phyloP scores from a whole-genome alignment of 129 eudicot species.

The Centrapalus pauciflorus region DNA sequence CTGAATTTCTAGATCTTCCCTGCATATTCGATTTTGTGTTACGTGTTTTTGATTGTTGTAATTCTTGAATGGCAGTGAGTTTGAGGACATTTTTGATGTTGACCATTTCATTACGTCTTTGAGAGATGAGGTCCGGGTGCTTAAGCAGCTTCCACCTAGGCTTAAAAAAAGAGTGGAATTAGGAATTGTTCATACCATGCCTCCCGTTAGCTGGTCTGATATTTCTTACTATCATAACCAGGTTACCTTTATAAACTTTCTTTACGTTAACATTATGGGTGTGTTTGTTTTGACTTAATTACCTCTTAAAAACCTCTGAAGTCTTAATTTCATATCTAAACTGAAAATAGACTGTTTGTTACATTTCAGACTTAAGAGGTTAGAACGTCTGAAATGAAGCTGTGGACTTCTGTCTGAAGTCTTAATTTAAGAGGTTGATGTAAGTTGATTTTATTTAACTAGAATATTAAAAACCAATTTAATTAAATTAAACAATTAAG shows the following conservation, averaged over 20 bases:
- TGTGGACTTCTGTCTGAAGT: no score
- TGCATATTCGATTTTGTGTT: neutral
- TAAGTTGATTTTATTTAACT: no score
- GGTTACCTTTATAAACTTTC: slow-evolving; percentile 32
- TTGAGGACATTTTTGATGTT: slow-evolving; percentile 94
- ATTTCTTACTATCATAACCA: slow-evolving; percentile 88
- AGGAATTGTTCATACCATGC: slow-evolving; percentile 70
- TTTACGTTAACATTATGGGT: neutral
- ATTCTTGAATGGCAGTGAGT: slow-evolving; percentile 55
- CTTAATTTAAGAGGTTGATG: no score
- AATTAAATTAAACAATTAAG: neutral
- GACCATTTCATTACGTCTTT: slow-evolving; percentile 92
- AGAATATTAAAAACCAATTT: neutral
- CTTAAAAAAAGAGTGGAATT: slow-evolving; percentile 79
- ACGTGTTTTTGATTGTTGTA: slow-evolving; percentile 8
- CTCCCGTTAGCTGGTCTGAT: slow-evolving; percentile 98
- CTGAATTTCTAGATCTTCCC: neutral
- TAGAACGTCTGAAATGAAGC: no score
- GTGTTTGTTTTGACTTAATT: no score
- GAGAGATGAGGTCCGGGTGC: slow-evolving; percentile 89
- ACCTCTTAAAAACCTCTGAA: no score
- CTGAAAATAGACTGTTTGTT: no score
- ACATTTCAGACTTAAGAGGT: no score
- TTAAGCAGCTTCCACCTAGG: slow-evolving; percentile 89
- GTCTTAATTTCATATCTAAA: no score